Base-by-base conservation (phyloP, 441 rosid genomes). In the Pelargonium citronellum region DNA sequence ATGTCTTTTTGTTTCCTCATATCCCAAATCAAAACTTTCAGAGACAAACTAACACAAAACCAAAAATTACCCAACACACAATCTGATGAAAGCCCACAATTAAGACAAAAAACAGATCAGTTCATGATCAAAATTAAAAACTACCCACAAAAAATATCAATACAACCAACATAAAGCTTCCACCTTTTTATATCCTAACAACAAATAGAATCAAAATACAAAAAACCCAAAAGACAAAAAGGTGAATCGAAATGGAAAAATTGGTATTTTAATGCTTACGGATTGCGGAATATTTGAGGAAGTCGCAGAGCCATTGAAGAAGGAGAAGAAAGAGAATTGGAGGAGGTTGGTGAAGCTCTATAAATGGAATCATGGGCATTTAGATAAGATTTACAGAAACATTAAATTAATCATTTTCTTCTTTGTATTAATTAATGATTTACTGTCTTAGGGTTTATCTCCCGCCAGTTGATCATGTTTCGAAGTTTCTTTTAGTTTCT, bases 301-400 rank as follows among this genome's bases (percentile, higher is more conserved):
- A 71, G 80, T 5, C 71, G 86, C 70, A 75, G 77, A 77, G 87
- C 87, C 93, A 88, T 88, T 65, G 77, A 74, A 44, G 75, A 22
- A 2, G 77, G 72, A 44, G 75, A 46, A 64, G 68, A 67, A 22
- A 43, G 69, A 16, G 43, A 41, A 86, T 88, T 65, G 77, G 72
- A 44, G 69, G 19, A 46, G 43, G 69, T 4, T 1, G 46, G 10
- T 41, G 64, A 61, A 7, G 61, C 13, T 67, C 58, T 62, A 46
- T 10, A 30, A 64, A 61, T 53, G 19, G 0, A 19, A 19, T 53
- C 17, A 53, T 53, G 60, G 47, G n/a, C 73, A 71, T 73, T 57
- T 68, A 51, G 3, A 10, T 67, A 10, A 76, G 70, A 43, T 27
- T 57, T 63, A 62, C 43, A 70, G 34, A 12, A 20, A 70, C 15